Conservation (phyloP, 345 rosid species). For the Mangifera indica region DNA sequence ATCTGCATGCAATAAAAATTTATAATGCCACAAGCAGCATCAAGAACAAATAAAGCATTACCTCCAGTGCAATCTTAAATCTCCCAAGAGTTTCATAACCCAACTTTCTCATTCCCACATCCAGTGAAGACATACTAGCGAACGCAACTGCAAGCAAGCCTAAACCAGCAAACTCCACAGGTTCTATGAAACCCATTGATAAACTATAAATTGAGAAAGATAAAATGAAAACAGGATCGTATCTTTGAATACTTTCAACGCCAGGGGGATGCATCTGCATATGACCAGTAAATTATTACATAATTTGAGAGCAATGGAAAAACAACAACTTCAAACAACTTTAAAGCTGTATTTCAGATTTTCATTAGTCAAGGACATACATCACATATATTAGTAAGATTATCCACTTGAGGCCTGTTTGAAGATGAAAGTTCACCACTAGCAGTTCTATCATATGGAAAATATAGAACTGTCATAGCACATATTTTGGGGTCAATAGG, state of each 20-base stretch:
- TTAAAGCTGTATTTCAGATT: constrained; percentile 10
- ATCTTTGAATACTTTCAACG: constrained; percentile 37
- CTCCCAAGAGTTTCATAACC: constrained; percentile 69
- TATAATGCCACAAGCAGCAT: not conserved
- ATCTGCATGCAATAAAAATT: not conserved
- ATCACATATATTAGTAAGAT: constrained; percentile 16
- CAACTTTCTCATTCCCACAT: constrained; percentile 74
- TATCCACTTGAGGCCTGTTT: constrained; percentile 18
- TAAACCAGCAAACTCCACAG: constrained; percentile 73
- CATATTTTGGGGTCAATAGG: constrained; percentile 71
- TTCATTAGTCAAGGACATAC: constrained; percentile 20
- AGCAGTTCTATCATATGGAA: constrained; percentile 61
- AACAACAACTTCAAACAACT: constrained; percentile 2
- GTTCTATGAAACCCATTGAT: constrained; percentile 65
- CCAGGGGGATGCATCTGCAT: constrained; percentile 40
- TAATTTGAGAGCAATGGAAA: constrained; percentile 3
- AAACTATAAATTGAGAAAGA: constrained; percentile 63
- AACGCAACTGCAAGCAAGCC: constrained; percentile 92
- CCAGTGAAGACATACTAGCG: constrained; percentile 78
- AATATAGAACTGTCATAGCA: constrained; percentile 61
- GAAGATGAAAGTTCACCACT: constrained; percentile 22
- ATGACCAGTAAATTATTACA: constrained; percentile 15
- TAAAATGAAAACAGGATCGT: constrained; percentile 85
- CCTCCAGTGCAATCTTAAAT: constrained; percentile 70
- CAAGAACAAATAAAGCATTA: constrained; percentile 30